Conservation (phyloP, 768 basidiomycete species). For the Amanita phalloides region DNA sequence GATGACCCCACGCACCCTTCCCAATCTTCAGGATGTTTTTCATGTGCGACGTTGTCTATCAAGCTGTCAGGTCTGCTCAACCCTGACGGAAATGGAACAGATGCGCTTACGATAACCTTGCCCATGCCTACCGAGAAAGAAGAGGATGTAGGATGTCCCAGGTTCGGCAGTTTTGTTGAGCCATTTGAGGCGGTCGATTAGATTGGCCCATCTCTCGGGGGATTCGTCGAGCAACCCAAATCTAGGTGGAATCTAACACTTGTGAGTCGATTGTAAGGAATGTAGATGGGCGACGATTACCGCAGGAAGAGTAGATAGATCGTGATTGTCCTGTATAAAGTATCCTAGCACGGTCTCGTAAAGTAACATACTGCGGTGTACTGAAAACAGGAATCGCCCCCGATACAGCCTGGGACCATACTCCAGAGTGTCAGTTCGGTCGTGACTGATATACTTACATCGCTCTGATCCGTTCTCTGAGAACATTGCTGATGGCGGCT, state of each 20-base stretch:
- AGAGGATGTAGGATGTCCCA: constrained; percentile 44
- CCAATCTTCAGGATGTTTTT: constrained; percentile 53
- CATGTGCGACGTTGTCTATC: constrained; percentile 56
- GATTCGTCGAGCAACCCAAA: constrained; percentile 51
- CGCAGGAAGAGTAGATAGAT: neutral
- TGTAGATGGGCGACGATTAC: constrained; percentile 7
- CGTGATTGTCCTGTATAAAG: too few species aligned
- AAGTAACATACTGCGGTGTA: too few species aligned
- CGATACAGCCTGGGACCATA: too few species aligned
- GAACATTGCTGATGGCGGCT: too few species aligned
- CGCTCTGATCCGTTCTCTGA: too few species aligned
- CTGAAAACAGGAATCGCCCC: too few species aligned
- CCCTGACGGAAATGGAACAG: neutral
- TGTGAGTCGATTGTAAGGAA: neutral
- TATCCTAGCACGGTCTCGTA: too few species aligned
- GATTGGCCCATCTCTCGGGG: constrained; percentile 36
- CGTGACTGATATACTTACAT: too few species aligned
- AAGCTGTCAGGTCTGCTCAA: neutral
- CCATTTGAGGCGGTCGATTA: constrained; percentile 27
- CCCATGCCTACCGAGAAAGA: constrained; percentile 62
- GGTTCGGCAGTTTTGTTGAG: constrained; percentile 32
- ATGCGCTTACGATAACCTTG: constrained; percentile 54
- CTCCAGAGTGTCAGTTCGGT: too few species aligned
- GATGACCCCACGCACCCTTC: constrained; percentile 31
- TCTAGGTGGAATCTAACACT: constrained; percentile 35